A percentile compares a stretch with the other conserved stretches of the same genome.
These are phyloP conservation scores for Umbelopsis vinacea DNA, from an alignment of 192 early-diverging fungal genomes.

Conservation along the genomic window DNA sequence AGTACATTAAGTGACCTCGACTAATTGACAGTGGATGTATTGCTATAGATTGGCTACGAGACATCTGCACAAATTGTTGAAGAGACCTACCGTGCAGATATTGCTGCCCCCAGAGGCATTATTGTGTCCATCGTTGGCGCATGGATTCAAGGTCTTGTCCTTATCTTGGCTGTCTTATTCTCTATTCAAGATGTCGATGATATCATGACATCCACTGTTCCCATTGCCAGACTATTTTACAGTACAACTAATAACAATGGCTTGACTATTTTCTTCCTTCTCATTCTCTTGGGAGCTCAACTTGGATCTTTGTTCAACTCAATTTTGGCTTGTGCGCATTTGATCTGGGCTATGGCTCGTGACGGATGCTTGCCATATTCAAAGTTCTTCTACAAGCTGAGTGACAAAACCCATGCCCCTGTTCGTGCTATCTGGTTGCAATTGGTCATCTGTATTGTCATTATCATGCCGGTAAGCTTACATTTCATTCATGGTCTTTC, in stretches of 20 bases:
- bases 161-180: slow-evolving; percentile 43
- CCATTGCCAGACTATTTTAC: slow-evolving; percentile 42
- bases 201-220: slow-evolving; percentile 28
- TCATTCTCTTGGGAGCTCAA: slow-evolving; percentile 42
- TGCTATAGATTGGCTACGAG: slow-evolving; percentile 28
- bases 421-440: slow-evolving; percentile 42
- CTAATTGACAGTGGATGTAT: not conserved
- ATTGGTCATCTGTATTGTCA: slow-evolving; percentile 38
- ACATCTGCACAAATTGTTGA: slow-evolving; percentile 47
- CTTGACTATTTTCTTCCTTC: slow-evolving; percentile 35
- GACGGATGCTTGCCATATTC: slow-evolving; percentile 48
- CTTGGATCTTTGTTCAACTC: slow-evolving; percentile 45
- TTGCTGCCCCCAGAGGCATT: slow-evolving; percentile 46
- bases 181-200: slow-evolving; percentile 41
- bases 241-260: slow-evolving; percentile 37
- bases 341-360: slow-evolving; percentile 51
- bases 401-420: slow-evolving; percentile 32
- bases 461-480: slow-evolving; percentile 32
- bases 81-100: slow-evolving; percentile 48
- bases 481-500: not conserved
- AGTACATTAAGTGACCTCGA: not conserved
- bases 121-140: slow-evolving; percentile 43
- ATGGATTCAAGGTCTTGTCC: slow-evolving; percentile 45
- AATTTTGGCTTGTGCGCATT: slow-evolving; percentile 43
- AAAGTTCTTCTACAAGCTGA: slow-evolving; percentile 40